Conservation (phyloP, 73 alveolate species). For the Diophrys appendiculata region DNA sequence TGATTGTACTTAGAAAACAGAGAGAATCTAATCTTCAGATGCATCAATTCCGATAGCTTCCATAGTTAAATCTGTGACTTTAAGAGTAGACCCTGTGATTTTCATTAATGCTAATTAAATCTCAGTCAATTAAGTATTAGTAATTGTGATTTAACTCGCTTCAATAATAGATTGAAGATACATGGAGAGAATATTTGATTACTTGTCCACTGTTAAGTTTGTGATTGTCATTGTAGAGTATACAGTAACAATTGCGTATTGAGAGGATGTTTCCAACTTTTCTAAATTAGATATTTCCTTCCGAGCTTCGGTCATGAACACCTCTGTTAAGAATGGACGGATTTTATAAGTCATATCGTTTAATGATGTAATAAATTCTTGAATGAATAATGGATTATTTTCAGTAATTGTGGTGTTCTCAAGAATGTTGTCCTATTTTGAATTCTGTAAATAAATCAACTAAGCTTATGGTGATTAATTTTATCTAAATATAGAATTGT, state of each 20-base stretch:
- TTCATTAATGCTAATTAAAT: not conserved
- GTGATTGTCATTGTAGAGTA: not conserved
- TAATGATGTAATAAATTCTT: not conserved
- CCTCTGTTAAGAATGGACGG: not conserved
- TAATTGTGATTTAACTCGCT: not conserved
- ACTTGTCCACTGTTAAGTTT: not conserved
- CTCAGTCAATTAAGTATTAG: not conserved
- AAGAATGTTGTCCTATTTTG: not conserved
- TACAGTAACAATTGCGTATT: not conserved
- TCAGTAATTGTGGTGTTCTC: not conserved
- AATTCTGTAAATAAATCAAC: not conserved
- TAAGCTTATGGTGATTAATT: not conserved
- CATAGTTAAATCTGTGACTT: not conserved
- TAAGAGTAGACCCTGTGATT: not conserved
- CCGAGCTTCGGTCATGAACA: not conserved
- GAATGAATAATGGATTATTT: not conserved
- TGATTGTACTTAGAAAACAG: not conserved
- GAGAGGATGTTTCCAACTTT: not conserved
- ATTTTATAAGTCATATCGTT: no score
- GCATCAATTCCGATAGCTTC: not conserved
- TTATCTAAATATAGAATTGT: not conserved
- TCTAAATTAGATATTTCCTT: not conserved
- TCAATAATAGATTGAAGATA: not conserved
- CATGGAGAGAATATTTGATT: not conserved
- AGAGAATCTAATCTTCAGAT: no score